These are phyloP conservation scores for Pseudogymnoascus verrucosus DNA, from an alignment of 2,329 filamentous ascomycete species.

Conservation along the genomic window DNA sequence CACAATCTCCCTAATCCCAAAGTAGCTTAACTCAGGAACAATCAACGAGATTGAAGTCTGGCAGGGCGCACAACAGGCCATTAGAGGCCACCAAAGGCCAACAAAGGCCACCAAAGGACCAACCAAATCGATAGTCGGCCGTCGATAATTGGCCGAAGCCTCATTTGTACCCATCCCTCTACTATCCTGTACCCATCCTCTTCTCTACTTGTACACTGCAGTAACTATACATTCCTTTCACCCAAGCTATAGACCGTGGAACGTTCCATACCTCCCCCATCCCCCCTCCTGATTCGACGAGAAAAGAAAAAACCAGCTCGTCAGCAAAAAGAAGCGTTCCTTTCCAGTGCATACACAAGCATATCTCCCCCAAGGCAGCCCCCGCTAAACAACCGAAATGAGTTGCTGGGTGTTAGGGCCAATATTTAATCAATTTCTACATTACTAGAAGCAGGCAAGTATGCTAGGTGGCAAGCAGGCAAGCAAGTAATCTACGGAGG, in stretches of 20 bases:
- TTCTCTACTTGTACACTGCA: background rate
- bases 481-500: too few relatives aligned
- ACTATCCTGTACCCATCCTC: background rate
- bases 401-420: background rate
- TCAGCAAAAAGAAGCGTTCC: background rate
- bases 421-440: background rate
- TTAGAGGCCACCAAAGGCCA: background rate
- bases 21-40: background rate
- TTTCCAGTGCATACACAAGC: background rate
- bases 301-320: background rate
- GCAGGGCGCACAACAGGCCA: background rate
- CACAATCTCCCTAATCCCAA: background rate
- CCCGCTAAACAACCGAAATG: background rate
- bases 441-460: background rate
- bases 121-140: background rate
- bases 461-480: background rate
- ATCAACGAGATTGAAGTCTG: background rate
- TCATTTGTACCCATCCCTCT: background rate
- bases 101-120: background rate
- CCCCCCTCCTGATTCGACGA: background rate
- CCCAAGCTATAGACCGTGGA: background rate
- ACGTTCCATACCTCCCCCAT: background rate
- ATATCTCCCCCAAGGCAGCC: background rate
- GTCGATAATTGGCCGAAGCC: background rate
- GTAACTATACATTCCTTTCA: too few relatives aligned